Conservation (phyloP, 805 yeast species). For the Spathaspora gorwiae region DNA sequence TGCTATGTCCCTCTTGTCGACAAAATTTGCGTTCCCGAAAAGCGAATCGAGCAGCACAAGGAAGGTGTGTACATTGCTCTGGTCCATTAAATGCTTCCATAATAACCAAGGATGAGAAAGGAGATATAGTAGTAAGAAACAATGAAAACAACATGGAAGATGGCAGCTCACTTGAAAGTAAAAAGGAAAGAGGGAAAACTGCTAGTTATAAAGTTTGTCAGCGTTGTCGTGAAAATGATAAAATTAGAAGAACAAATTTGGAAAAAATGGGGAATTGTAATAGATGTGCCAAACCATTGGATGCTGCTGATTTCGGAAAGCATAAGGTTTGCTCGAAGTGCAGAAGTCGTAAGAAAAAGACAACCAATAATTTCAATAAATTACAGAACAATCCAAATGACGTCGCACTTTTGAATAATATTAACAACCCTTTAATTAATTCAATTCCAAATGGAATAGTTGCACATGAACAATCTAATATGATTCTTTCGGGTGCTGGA, state of each 20-base stretch:
- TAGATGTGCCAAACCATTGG: slow-evolving; percentile 52
- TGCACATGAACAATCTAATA: background rate
- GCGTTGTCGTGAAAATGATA: slow-evolving; percentile 60
- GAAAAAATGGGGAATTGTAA: slow-evolving; percentile 59
- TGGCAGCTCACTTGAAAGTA: background rate
- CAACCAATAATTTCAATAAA: background rate
- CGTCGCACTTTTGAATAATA: background rate
- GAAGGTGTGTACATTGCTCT: slow-evolving; percentile 65
- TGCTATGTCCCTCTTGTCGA: slow-evolving; percentile 59
- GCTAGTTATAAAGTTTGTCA: slow-evolving; percentile 57
- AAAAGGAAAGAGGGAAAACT: slow-evolving; percentile 5
- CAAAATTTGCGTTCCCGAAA: slow-evolving; percentile 50
- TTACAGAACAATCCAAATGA: too few relatives aligned
- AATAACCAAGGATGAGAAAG: slow-evolving; percentile 23
- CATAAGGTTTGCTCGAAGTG: slow-evolving; percentile 56
- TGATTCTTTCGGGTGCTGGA: background rate
- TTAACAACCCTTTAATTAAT: background rate
- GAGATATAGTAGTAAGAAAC: background rate
- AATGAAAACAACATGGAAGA: slow-evolving; percentile 1
- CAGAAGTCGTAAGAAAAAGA: slow-evolving; percentile 49
- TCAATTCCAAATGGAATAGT: background rate
- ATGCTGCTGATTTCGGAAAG: slow-evolving; percentile 42
- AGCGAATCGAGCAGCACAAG: slow-evolving; percentile 55
- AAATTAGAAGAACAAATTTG: slow-evolving; percentile 49
- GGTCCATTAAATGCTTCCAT: slow-evolving; percentile 48